Evolutionary conservation across 2,329 filamentous ascomycete genomes (phyloP), one percentile per base, ranked within the genome.

Genomic region (Metarhizium guizhouense): DNA sequence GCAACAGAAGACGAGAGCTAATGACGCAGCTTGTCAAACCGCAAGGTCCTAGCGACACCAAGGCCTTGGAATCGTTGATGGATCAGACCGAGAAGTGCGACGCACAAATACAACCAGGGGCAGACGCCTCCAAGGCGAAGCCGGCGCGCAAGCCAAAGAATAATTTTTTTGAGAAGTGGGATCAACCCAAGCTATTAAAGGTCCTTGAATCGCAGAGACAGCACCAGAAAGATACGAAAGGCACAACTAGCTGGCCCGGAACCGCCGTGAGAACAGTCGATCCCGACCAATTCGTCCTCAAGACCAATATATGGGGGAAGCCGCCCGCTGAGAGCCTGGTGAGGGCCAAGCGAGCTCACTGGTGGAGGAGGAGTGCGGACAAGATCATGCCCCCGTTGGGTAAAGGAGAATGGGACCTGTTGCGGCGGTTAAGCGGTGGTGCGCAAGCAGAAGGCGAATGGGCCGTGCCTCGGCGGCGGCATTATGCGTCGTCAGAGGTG

Each of bases 371-470:
- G 4, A 63, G 72, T 16, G 68, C 76, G 1, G 65, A 73, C 13
- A 79, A 76, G 57, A 58, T 83, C 6, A 68, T 81, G 61, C 79
- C 81, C n/a, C 83, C 83, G 0, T 56, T 86, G 16, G 73, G 74
- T 6, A 68, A 65, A 32, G 69, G 71, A 18, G 80, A 85, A 62
- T 86, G 81, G 81, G 72, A 84, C 14, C 63, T 75, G 14, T 66
- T 86, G n/a, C 67, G 67, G n/a, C 66, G 68, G 29, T 61, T 86
- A 40, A 73, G 73, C 3, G 59, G 62, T 7, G 81, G 77, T 1
- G 67, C 68, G 30, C 72, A 73, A 10, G 62, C 63, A 51, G 52
- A 58, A 20, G 57, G 59, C 3, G 67, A 73, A 36, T 76, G 74
- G 68, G 61, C 56, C 18, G 60, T 76, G 1, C 75, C 76, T 14